phyloP scores from a whole-genome alignment of 148 eudicot genomes.

The Mesembryanthemum crystallinum region DNA sequence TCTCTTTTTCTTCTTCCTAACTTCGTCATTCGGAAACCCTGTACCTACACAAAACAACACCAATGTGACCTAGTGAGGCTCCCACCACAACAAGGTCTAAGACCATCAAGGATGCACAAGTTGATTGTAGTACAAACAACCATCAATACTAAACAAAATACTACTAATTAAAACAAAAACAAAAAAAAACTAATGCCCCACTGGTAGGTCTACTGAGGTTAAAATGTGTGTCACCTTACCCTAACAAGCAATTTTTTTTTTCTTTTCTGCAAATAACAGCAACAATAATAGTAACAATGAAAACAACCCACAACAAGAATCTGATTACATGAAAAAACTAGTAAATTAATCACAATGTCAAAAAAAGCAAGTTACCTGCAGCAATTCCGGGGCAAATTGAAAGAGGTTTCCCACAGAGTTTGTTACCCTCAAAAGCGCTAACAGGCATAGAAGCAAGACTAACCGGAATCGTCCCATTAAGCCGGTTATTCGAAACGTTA shows the following conservation, averaged over 20 bases:
- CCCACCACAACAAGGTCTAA: background rate
- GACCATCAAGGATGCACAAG: background rate
- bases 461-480: slow-evolving; percentile 67
- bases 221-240: too few relatives aligned
- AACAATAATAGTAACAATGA: too few relatives aligned
- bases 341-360: background rate
- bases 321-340: background rate
- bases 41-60: slow-evolving; percentile 28
- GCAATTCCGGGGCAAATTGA: slow-evolving; percentile 38
- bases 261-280: too few relatives aligned
- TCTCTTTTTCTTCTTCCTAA: slow-evolving; percentile 30
- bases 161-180: background rate
- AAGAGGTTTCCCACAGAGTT: slow-evolving; percentile 66
- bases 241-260: too few relatives aligned
- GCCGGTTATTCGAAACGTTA: slow-evolving; percentile 57
- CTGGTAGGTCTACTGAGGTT: too few relatives aligned
- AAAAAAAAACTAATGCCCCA: too few relatives aligned
- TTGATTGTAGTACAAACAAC: background rate
- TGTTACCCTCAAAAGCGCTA: slow-evolving; percentile 48
- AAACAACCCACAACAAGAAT: background rate
- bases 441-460: slow-evolving; percentile 41
- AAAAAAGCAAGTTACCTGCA: slow-evolving; percentile 21
- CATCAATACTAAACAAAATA: background rate
- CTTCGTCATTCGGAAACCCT: slow-evolving; percentile 24
- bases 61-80: background rate